phyloP scores from a whole-genome alignment of 2,329 filamentous ascomycete genomes.

The Ceratocystiopsis sp. region DNA sequence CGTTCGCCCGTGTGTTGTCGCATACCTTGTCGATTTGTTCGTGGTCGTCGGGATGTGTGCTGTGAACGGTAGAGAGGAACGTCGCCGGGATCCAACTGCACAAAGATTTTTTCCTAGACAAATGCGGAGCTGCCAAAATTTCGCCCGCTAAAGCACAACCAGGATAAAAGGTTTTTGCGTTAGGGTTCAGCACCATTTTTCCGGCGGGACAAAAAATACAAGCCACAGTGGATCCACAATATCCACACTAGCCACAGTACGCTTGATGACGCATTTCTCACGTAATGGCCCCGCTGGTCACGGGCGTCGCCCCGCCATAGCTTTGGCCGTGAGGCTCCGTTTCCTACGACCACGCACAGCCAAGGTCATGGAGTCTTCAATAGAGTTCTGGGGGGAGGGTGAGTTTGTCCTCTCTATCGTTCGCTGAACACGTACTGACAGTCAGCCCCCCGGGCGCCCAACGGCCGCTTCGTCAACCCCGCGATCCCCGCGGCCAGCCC shows the following conservation, averaged over 20 bases:
- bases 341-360: background rate
- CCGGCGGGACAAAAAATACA: background rate
- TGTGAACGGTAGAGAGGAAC: slow-evolving; percentile 1
- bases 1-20: background rate
- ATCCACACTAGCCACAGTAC: too few relatives aligned
- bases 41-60: slow-evolving; percentile 2
- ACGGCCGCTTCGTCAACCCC: too few relatives aligned
- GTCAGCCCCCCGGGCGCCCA: background rate
- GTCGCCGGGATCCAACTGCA: background rate
- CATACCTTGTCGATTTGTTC: slow-evolving; percentile 7
- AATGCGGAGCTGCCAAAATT: too few relatives aligned
- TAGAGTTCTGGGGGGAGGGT: slow-evolving; percentile 40
- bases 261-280: too few relatives aligned
- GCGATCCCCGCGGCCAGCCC: too few relatives aligned
- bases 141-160: background rate
- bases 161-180: slow-evolving; percentile 3
- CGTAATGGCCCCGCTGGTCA: too few relatives aligned
- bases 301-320: background rate
- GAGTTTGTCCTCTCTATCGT: slow-evolving; percentile 2
- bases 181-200: slow-evolving; percentile 4
- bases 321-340: background rate
- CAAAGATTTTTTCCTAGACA: slow-evolving; percentile 4
- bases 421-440: background rate
- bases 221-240: too few relatives aligned
- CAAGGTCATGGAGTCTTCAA: slow-evolving; percentile 32